Percentiles rank a stretch among this genome's conserved stretches.
Conservation (phyloP, 352 stramenopile genomes). For the Proteromonas lacertae region DNA sequence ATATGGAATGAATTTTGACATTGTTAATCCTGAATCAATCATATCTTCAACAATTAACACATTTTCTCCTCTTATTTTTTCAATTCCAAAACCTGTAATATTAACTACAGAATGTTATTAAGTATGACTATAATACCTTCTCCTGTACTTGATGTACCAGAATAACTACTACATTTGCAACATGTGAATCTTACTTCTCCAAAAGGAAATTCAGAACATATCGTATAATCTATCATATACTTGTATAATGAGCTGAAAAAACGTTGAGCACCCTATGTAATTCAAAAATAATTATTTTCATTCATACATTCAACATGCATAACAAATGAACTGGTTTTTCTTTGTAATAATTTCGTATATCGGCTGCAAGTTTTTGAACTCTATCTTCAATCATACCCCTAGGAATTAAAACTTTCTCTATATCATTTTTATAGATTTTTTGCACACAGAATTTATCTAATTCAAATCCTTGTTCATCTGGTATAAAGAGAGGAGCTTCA, state of each 20-base stretch:
- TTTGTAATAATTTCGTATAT: conserved; percentile 46
- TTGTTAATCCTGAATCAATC: conserved; percentile 74
- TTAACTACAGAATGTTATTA: conserved; percentile 22
- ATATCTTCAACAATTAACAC: conserved; percentile 85
- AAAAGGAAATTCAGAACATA: too few relatives aligned
- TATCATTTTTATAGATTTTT: conserved; percentile 17
- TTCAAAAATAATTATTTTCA: background rate
- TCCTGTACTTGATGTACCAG: too few relatives aligned
- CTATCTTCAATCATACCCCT: conserved; percentile 46
- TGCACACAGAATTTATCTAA: conserved; percentile 8
- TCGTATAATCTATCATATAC: too few relatives aligned
- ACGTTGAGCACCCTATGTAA: conserved; percentile 4
- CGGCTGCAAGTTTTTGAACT: conserved; percentile 49
- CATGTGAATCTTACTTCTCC: too few relatives aligned
- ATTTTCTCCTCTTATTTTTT: conserved; percentile 45
- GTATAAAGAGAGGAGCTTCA: background rate
- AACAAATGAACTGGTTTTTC: conserved; percentile 48
- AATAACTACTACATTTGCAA: too few relatives aligned
- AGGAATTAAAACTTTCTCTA: conserved; percentile 46
- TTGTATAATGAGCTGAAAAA: too few relatives aligned
- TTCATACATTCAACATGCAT: conserved; percentile 47
- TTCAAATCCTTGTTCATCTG: conserved; percentile 1
- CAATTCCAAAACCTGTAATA: conserved; percentile 34
- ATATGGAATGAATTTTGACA: conserved; percentile 44
- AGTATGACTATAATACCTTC: too few relatives aligned